phyloP scores from a whole-genome alignment of 257 asterid genomes.

The Haberlea rhodopensis region DNA sequence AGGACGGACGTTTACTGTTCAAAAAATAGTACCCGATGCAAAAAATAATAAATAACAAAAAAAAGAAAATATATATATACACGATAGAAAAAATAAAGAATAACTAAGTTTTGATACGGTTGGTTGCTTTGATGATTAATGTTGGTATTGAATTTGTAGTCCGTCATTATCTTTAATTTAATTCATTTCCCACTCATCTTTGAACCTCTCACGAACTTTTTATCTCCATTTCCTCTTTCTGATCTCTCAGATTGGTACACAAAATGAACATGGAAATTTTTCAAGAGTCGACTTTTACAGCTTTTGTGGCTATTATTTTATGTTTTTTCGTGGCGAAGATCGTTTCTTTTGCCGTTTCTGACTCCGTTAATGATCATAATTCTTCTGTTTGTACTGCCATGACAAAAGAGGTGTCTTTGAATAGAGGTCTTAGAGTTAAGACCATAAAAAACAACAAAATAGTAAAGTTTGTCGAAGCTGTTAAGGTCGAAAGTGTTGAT shows the following conservation, averaged over 20 bases:
- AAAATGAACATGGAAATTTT: conserved; percentile 40
- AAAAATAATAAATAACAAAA: too few relatives aligned
- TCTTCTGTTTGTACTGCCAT: conserved; percentile 22
- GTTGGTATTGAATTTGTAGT: background rate
- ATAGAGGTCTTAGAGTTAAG: conserved; percentile 35
- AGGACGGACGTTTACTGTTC: too few relatives aligned
- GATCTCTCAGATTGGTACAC: conserved; percentile 24
- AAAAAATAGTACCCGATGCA: too few relatives aligned
- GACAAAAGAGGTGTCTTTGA: conserved; percentile 27
- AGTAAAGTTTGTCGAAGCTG: conserved; percentile 55
- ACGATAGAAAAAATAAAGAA: background rate
- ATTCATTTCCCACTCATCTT: conserved; percentile 31
- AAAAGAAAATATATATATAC: background rate
- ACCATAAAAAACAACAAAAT: conserved; percentile 36
- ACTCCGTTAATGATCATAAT: conserved; percentile 24
- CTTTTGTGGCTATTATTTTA: conserved; percentile 41
- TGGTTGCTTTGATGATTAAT: conserved; percentile 27
- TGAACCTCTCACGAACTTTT: conserved; percentile 29
- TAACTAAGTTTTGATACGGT: conserved; percentile 3
- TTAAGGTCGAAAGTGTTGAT: conserved; percentile 43
- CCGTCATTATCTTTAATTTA: conserved; percentile 30
- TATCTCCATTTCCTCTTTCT: conserved; percentile 23
- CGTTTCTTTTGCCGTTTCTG: conserved; percentile 37
- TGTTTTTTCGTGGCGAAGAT: conserved; percentile 48
- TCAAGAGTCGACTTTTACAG: conserved; percentile 44